phyloP scores from a whole-genome alignment of 257 asterid genomes.

The Solanum chilense region DNA sequence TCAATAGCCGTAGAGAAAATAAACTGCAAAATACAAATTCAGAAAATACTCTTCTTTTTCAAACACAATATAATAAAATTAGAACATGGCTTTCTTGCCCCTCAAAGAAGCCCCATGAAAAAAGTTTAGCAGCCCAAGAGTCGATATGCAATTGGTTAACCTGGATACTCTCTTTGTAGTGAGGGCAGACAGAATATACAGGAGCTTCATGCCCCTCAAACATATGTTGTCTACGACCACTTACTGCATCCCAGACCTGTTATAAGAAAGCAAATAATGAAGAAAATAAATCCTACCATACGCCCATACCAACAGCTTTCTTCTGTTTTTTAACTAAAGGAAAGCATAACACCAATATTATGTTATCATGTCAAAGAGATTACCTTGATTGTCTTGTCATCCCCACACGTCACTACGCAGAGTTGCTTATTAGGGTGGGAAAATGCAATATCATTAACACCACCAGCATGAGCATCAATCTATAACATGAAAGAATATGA shows the following conservation, averaged over 20 bases:
- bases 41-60: neutral
- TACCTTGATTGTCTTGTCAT: conserved; percentile 89
- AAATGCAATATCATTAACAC: conserved; percentile 89
- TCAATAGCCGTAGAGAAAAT: conserved; percentile 95
- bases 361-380: neutral
- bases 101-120: neutral
- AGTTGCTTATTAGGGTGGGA: conserved; percentile 94
- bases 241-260: conserved; percentile 91
- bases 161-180: conserved; percentile 84
- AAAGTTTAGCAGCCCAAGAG: conserved; percentile 1
- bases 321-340: neutral
- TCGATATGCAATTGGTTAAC: conserved; percentile 10
- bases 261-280: conserved; percentile 3
- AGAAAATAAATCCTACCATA: neutral
- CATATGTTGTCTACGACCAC: conserved; percentile 59
- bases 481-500: conserved; percentile 13
- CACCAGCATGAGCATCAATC: conserved; percentile 92
- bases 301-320: neutral
- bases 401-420: conserved; percentile 85
- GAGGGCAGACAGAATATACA: conserved; percentile 91
- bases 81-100: neutral
- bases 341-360: neutral
- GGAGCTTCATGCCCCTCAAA: conserved; percentile 96
- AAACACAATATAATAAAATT: neutral
- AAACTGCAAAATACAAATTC: conserved; percentile 41